Evolutionary conservation across 345 rosid species (phyloP).

Genomic region (Viola odorata): DNA sequence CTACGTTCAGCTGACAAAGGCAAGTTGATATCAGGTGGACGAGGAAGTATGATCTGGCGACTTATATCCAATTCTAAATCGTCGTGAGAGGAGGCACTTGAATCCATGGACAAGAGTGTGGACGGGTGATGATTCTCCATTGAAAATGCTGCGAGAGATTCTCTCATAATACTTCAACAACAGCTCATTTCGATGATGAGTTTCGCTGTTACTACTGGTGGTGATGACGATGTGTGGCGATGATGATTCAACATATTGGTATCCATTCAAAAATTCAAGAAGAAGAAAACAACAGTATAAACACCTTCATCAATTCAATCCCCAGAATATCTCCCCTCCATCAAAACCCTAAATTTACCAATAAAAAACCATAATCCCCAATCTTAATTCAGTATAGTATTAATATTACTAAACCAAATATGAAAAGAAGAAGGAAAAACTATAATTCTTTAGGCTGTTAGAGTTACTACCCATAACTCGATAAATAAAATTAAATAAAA

Average conservation of each 20-base stretch:
- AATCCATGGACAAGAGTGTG: conserved; percentile 21
- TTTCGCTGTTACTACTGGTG: conserved; percentile 34
- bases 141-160: conserved; percentile 12
- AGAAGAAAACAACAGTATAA: conserved; percentile 31
- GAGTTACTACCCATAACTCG: neutral
- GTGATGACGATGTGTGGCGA: neutral
- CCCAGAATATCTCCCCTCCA: conserved; percentile 58
- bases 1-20: conserved; percentile 18
- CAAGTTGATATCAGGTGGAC: conserved; percentile 23
- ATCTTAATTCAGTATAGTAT: neutral
- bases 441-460: neutral
- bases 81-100: conserved; percentile 22
- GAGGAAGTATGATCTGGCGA: conserved; percentile 17
- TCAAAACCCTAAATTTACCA: conserved; percentile 43
- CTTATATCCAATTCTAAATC: conserved; percentile 21
- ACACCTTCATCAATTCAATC: conserved; percentile 43
- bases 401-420: no score
- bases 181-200: conserved; percentile 15
- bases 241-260: conserved; percentile 31
- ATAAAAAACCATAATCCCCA: conserved; percentile 32
- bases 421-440: neutral
- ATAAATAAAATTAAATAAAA: neutral
- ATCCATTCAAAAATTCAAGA: conserved; percentile 38
- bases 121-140: conserved; percentile 26
- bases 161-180: conserved; percentile 12